Conservation (phyloP, 129 eudicot genomes). For the Flaveria brownii region DNA sequence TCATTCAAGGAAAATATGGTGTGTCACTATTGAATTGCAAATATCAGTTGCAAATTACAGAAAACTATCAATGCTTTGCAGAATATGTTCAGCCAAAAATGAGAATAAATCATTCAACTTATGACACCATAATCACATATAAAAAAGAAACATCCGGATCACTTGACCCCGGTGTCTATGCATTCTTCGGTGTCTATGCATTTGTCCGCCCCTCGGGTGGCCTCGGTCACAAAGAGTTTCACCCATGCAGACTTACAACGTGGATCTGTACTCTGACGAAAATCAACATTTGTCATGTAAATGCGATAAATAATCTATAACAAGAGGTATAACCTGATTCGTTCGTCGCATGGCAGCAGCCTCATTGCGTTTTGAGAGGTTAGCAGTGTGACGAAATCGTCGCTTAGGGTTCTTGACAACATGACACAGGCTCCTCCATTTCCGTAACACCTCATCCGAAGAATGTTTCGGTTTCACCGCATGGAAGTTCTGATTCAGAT, state of each 20-base stretch:
- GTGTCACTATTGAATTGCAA: neutral
- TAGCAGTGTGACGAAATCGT: constrained; percentile 87
- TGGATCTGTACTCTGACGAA: neutral
- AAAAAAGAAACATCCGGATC: too few relatives aligned
- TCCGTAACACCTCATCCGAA: constrained; percentile 60
- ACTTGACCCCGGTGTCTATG: too few relatives aligned
- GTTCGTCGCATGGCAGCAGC: constrained; percentile 98
- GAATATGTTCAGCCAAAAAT: too few relatives aligned
- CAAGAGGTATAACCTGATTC: constrained; percentile 56
- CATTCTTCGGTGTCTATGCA: too few relatives aligned
- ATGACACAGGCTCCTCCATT: constrained; percentile 86
- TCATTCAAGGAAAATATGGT: constrained; percentile 1
- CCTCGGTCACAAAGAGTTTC: too few relatives aligned
- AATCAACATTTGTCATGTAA: neutral
- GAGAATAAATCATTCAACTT: too few relatives aligned
- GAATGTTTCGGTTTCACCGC: constrained; percentile 71
- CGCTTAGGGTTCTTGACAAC: constrained; percentile 96
- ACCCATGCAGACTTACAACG: neutral
- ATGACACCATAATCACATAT: too few relatives aligned
- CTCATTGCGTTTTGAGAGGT: constrained; percentile 75
- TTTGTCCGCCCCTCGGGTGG: too few relatives aligned
- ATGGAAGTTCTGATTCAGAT: constrained; percentile 70
- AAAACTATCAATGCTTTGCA: too few relatives aligned
- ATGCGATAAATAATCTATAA: neutral
- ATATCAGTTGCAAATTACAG: too few relatives aligned